phyloP scores from a whole-genome alignment of 345 rosid genomes.

The Linum tenue region DNA sequence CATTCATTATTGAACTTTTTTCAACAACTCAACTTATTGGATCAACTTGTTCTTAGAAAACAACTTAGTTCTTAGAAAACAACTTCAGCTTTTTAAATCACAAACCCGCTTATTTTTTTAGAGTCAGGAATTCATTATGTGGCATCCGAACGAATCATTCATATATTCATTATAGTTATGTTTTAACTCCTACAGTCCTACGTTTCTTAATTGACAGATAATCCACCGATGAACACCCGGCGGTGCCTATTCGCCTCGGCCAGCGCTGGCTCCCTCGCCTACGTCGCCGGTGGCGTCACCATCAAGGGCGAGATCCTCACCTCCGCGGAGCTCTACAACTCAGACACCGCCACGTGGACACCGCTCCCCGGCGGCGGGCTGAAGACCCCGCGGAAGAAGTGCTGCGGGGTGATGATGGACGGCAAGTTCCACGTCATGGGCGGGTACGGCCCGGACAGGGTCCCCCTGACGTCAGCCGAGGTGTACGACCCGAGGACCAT shows the following conservation, averaged over 20 bases:
- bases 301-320: constrained; percentile 38
- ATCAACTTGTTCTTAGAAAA: no score
- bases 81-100: no score
- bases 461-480: constrained; percentile 47
- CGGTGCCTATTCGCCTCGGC: constrained; percentile 79
- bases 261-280: constrained; percentile 49
- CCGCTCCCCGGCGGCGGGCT: constrained; percentile 36
- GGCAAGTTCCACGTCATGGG: constrained; percentile 73
- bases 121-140: no score
- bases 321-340: constrained; percentile 64
- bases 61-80: no score
- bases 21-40: no score
- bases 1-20: no score
- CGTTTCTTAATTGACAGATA: no score
- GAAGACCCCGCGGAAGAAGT: constrained; percentile 63
- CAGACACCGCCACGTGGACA: constrained; percentile 43
- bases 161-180: no score
- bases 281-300: constrained; percentile 80
- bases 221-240: constrained; percentile 33
- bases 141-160: no score
- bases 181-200: no score
- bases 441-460: constrained; percentile 43
- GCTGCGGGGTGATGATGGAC: constrained; percentile 74
- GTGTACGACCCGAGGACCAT: constrained; percentile 46
- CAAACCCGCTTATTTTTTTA: no score